Base-by-base conservation (phyloP, 2,329 filamentous ascomycete genomes). In the Hypomyces rosellus region DNA sequence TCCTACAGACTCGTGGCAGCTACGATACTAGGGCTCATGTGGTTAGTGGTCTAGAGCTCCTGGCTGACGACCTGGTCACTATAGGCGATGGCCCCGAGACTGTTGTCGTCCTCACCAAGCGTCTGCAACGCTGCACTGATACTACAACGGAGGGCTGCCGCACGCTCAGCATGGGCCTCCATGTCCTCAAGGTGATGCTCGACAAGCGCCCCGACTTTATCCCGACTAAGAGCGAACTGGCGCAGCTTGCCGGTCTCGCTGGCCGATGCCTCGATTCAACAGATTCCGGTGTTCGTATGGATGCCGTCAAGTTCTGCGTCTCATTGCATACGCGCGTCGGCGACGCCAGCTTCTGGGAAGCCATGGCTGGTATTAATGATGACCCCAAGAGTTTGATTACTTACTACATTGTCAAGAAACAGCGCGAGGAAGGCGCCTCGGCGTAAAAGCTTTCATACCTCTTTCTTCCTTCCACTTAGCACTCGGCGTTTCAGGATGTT, bases 251-350 rank as follows among this genome's bases (percentile, higher is more conserved):
- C 2, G 65, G 57, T 9, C 68, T 85, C 18, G 73, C 80, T 3
- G 69, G 69, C n/a, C 70, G 74, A 41, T 84, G 81, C 55, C 71
- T 85, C 15, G 80, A 81, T 55, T 82, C 78, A 55, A 63, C 69
- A 22, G 81, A 84, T 59, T 82, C 79, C 44, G 80, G 77, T 6
- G 82, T 85, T 7, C 74, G 82, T 38, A 87, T 89, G 75, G 86
- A 88, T 54, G 85, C 86, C n/a, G 84, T 90, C 42, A 82, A 88
- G 63, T 74, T 90, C n/a, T 89, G 86, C 59, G 82, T 89, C 22
- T 81, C 84, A 52, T 69, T 90, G 54, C 85, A 90, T 63, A 73
- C 75, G 43, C 68, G 78, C 11, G 74, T 85, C 8, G 81, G 82
- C 12, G 81, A 84, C 49, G 66, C 60, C 9, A 62, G 61, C 30